Base-by-base conservation (phyloP, 305 asterid species). In the Solanum chacoense region DNA sequence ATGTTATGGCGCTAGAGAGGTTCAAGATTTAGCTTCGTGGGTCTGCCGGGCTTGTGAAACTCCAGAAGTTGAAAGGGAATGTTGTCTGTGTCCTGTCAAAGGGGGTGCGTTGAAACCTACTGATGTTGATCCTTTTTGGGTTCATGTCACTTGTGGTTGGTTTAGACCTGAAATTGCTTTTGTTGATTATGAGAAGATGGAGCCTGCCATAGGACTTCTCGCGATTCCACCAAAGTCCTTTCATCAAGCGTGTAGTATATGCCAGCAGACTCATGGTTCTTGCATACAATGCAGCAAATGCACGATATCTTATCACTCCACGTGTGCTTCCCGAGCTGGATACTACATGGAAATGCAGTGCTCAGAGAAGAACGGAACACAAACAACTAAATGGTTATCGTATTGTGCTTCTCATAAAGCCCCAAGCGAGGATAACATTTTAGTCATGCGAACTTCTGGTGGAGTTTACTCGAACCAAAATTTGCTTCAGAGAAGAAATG, bases 91-190 rank as follows among this genome's bases (percentile, higher is more conserved):
- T 7, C 84, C 88, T 72, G 88, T 73, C 14, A 86, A 86, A 72
- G 84, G 88, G 45, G 88, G 88, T 0, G 88, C 88, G 2, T 3
- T 86, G 42, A 86, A 86, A 75, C 88, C 88, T n/a, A 71, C 45
- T 50, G 45, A 86, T 32, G 72, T 38, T 73, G 16, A 86, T 42
- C 88, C 88, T 29, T 86, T 72, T 34, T 86, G 88, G 88, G 50
- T 73, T 86, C 88, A 86, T 38, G 84, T 86, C 6, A 73, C 83
- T 50, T 86, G 88, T 72, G 88, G 84, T 20, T 86, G 88, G 88
- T 86, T 86, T 86, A 42, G 84, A 10, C 88, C 88, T 8, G 88
- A 86, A 11, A 86, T 86, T 13, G n/a, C n/a, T 40, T 86, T 86
- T 50, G 72, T 22, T 11, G 14, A 71, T 28, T 26, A 24, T 5